A percentile compares a stretch with the other conserved stretches of the same genome.
phyloP scores from a whole-genome alignment of 2,329 filamentous ascomycete species.

The Cercospora zeina region DNA sequence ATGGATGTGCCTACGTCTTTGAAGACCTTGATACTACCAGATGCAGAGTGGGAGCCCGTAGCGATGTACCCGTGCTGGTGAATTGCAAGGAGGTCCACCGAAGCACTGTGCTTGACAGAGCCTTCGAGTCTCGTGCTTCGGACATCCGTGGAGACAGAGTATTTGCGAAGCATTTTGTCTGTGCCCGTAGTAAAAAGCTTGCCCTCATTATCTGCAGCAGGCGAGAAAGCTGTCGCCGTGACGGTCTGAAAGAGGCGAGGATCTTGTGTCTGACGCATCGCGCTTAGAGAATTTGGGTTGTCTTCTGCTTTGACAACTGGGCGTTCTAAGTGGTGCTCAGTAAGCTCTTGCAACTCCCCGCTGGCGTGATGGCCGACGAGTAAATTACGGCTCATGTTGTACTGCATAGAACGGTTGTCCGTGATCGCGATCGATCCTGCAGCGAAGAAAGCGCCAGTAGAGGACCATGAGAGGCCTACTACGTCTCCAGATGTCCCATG shows the following conservation, averaged over 20 bases:
- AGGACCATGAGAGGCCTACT: constrained; percentile 57
- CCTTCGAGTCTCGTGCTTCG: constrained; percentile 20
- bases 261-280: constrained; percentile 54
- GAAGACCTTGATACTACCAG: constrained; percentile 30
- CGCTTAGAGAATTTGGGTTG: constrained; percentile 47
- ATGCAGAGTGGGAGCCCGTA: constrained; percentile 26
- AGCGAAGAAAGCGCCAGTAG: constrained; percentile 56
- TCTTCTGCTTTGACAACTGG: constrained; percentile 41
- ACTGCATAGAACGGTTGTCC: constrained; percentile 59
- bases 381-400: constrained; percentile 60
- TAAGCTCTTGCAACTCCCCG: constrained; percentile 53
- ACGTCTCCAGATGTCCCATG: constrained; percentile 62
- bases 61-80: constrained; percentile 27
- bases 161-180: constrained; percentile 52
- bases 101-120: constrained; percentile 47
- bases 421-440: constrained; percentile 59
- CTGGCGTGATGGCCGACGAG: constrained; percentile 52
- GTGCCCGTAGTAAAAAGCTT: constrained; percentile 51
- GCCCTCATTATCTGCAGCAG: constrained; percentile 31
- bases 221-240: constrained; percentile 55
- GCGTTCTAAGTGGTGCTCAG: constrained; percentile 53
- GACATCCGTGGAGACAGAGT: constrained; percentile 25
- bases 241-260: constrained; percentile 58
- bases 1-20: constrained; percentile 6
- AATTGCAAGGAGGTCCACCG: constrained; percentile 54